These are phyloP conservation scores for Cutaneotrichosporon dermatis DNA, from an alignment of 1,284 basidiomycete species.

Conservation along the genomic window DNA sequence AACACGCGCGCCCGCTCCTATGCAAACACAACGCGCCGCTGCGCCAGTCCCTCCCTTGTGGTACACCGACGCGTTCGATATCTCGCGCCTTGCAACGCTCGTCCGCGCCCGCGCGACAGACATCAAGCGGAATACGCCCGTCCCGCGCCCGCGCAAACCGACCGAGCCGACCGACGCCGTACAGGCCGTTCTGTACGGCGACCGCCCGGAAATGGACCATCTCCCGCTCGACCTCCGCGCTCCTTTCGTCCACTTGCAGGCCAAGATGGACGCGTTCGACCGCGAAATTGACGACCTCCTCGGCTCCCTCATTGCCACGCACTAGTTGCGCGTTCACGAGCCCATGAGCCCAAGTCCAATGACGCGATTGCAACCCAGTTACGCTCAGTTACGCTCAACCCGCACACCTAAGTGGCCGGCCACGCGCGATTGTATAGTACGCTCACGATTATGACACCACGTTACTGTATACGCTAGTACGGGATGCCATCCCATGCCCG, in stretches of 20 bases:
- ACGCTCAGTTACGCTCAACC: too few relatives aligned
- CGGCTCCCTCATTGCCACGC: conserved; percentile 14
- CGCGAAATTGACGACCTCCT: conserved; percentile 69
- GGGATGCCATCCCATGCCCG: too few relatives aligned
- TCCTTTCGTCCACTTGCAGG: conserved; percentile 65
- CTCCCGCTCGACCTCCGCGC: conserved; percentile 69
- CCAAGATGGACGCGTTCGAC: conserved; percentile 66
- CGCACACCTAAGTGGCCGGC: not conserved
- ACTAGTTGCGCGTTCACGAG: not conserved
- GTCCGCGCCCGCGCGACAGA: conserved; percentile 29
- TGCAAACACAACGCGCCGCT: too few relatives aligned
- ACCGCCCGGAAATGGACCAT: conserved; percentile 52
- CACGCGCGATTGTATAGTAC: conserved; percentile 4
- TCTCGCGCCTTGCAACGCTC: conserved; percentile 42
- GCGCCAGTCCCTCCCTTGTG: conserved; percentile 25
- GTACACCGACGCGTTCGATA: conserved; percentile 47
- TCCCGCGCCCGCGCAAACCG: conserved; percentile 3
- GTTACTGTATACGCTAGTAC: conserved; percentile 3
- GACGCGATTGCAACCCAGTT: too few relatives aligned
- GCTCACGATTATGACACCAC: not conserved
- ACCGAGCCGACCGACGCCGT: conserved; percentile 56
- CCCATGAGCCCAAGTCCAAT: not conserved
- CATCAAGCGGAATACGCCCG: conserved; percentile 14
- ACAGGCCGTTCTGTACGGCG: conserved; percentile 69
- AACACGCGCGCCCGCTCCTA: too few relatives aligned